Evolutionary conservation across 805 yeast genomes (phyloP), one percentile per base, ranked within the genome.

Genomic region (Wickerhamiella parazyma): DNA sequence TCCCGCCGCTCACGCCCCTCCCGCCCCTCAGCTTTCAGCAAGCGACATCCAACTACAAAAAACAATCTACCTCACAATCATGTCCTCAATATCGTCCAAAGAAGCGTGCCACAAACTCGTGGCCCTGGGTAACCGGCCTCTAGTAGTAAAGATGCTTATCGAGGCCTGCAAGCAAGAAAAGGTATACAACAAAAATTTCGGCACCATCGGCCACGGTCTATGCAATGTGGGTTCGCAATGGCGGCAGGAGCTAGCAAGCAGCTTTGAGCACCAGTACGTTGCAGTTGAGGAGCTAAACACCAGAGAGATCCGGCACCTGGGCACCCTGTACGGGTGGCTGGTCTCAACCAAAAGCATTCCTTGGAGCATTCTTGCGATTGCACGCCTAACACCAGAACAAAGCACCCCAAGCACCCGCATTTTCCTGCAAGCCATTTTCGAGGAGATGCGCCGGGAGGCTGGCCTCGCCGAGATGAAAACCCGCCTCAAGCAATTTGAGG

Each of bases 91-190:
- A 78, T 78, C 93, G 0, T 76, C 87, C 4, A 94, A 84, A 51
- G 98, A 91, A 65, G 89, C 94, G 0, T 86, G 84, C 1, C 97
- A 87, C 59, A 87, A 87, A 58, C 62, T 91, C 5, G 52, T 82
- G 33, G 54, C 67, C 7, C 63, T 69, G 11, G 61, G 64, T 0
- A 56, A 51, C 11, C 22, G 38, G 11, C 20, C 25, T 7, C 71
- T 72, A 50, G 66, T 84, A 11, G 76, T 73, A 6, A 86, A 80
- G 51, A 80, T 82, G 73, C 62, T 89, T 4, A 65, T 84, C 11
- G 80, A 80, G 57, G 76, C 89, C 47, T 80, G 95, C 58, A 72
- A 85, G 0, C 93, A 87, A 54, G 95, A 84, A 51, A 75, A 80
- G 50, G 77, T 89, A 0, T 89, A 85, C 58, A 79, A 94, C 37